Evolutionary conservation across 2,329 filamentous ascomycete species (phyloP).

Genomic region (Alternaria rosae): DNA sequence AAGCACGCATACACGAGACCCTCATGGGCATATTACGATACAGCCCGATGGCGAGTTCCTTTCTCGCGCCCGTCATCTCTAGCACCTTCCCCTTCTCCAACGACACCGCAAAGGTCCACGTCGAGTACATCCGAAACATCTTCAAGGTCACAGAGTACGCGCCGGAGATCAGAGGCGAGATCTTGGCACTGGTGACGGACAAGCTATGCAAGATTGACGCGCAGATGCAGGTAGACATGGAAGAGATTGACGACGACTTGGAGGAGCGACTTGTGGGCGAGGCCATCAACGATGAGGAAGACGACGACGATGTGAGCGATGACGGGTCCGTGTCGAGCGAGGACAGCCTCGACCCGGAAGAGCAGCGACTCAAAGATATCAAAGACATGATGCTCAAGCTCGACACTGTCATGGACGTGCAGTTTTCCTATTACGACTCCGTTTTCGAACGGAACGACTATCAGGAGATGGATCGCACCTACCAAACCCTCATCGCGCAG

Average conservation of each 20-base stretch:
- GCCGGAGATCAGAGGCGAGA: constrained; percentile 77
- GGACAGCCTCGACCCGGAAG: constrained; percentile 63
- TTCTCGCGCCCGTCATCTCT: constrained; percentile 71
- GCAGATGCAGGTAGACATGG: constrained; percentile 90
- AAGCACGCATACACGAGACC: constrained; percentile 76
- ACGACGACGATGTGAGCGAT: constrained; percentile 67
- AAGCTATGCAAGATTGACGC: constrained; percentile 93
- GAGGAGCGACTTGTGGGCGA: constrained; percentile 74
- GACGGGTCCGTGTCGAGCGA: constrained; percentile 76
- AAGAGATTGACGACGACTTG: constrained; percentile 89
- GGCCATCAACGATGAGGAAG: constrained; percentile 55
- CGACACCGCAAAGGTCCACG: constrained; percentile 79
- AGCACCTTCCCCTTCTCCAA: constrained; percentile 77
- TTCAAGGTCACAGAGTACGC: constrained; percentile 79
- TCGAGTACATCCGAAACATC: constrained; percentile 88
- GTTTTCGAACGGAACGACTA: constrained; percentile 71
- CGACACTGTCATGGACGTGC: constrained; percentile 84
- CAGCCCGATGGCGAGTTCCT: constrained; percentile 78
- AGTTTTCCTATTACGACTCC: constrained; percentile 83
- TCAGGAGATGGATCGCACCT: constrained; percentile 73
- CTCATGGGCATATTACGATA: constrained; percentile 79
- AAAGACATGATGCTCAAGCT: constrained; percentile 89
- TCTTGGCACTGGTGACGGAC: constrained; percentile 83
- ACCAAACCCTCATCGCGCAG: constrained; percentile 81
- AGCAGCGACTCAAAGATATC: constrained; percentile 71